Conservation (phyloP, 2,329 filamentous ascomycete genomes). For the Iodosphaeria phyllophila region DNA sequence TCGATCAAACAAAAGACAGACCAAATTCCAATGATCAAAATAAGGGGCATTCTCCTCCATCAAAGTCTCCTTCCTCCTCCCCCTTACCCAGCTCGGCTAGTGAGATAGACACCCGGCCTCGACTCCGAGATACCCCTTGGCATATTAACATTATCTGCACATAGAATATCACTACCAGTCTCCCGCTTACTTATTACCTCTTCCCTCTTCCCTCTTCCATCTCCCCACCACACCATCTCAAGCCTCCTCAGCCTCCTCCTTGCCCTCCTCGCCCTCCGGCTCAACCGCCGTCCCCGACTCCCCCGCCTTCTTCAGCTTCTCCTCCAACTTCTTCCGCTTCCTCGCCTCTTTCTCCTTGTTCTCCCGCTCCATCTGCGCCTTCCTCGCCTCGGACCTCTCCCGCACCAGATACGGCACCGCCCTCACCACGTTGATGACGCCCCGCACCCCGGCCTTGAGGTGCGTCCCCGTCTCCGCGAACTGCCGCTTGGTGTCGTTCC, state of each 20-base stretch:
- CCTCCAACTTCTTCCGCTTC: slow-evolving; percentile 17
- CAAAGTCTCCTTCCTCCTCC: too few relatives aligned
- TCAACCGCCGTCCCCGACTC: slow-evolving; percentile 1
- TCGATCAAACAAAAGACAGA: too few relatives aligned
- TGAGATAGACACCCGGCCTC: too few relatives aligned
- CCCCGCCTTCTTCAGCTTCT: slow-evolving; percentile 6
- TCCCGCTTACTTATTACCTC: too few relatives aligned
- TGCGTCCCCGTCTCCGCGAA: slow-evolving; percentile 18
- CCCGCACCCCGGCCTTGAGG: slow-evolving; percentile 15
- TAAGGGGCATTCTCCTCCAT: too few relatives aligned
- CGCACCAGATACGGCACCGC: slow-evolving; percentile 16
- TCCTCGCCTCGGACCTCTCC: slow-evolving; percentile 16
- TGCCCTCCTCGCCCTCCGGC: slow-evolving; percentile 2
- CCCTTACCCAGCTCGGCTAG: too few relatives aligned
- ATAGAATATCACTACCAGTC: too few relatives aligned
- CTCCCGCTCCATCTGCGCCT: slow-evolving; percentile 12
- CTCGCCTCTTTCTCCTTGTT: slow-evolving; percentile 13
- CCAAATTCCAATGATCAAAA: too few relatives aligned
- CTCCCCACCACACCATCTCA: too few relatives aligned
- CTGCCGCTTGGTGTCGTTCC: slow-evolving; percentile 19
- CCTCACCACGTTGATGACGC: slow-evolving; percentile 13
- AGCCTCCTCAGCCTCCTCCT: slow-evolving; percentile 4
- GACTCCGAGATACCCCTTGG: too few relatives aligned
- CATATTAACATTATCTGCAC: too few relatives aligned
- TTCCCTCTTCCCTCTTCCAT: too few relatives aligned